A percentile compares a stretch with the other conserved stretches of the same genome.
phyloP scores from a whole-genome alignment of 306 rosid genomes.

The Cotoneaster glaucophyllus region DNA sequence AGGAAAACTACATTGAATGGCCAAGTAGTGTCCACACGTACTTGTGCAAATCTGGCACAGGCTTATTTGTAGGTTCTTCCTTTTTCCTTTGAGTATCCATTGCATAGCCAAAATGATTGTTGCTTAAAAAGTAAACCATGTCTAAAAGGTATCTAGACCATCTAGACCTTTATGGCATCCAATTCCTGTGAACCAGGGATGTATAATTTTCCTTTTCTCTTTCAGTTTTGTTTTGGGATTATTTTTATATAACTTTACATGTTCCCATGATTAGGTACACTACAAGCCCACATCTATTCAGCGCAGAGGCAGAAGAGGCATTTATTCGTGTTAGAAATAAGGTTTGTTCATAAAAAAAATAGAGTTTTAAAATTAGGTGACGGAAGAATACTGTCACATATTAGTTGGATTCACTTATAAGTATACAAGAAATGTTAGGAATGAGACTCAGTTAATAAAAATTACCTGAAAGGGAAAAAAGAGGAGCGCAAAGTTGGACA shows the following conservation, averaged over 20 bases:
- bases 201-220: background rate
- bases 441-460: background rate
- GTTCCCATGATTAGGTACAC: conserved; percentile 52
- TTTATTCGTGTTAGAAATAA: conserved; percentile 77
- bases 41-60: conserved; percentile 56
- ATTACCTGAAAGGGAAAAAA: background rate
- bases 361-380: background rate
- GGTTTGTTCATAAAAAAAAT: conserved; percentile 30
- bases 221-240: background rate
- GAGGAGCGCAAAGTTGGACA: background rate
- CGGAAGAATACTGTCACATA: background rate
- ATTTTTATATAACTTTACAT: background rate
- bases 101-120: background rate
- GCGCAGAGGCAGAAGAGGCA: conserved; percentile 74
- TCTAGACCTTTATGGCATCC: background rate
- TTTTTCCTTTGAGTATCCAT: background rate
- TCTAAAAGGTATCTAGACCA: background rate
- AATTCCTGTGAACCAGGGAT: conserved; percentile 2
- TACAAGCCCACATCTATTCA: conserved; percentile 90
- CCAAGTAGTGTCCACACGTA: conserved; percentile 64
- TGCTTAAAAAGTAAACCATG: background rate
- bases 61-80: conserved; percentile 65
- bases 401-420: background rate
- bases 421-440: background rate
- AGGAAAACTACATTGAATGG: conserved; percentile 75